phyloP scores from a whole-genome alignment of 768 basidiomycete species.

The Lentinula detonsa region DNA sequence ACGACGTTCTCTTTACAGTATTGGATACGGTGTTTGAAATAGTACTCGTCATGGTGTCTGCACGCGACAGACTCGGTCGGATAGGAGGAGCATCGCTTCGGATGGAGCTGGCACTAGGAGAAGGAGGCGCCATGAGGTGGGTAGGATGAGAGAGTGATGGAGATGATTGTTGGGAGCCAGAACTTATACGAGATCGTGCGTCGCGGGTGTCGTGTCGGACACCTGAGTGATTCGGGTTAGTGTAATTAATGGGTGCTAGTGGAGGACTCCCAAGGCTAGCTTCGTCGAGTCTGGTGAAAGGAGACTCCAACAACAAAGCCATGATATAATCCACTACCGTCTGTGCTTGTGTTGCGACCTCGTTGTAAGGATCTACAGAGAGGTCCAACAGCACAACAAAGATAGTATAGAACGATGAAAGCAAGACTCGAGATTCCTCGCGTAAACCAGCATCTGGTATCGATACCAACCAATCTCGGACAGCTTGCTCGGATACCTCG shows the following conservation, averaged over 20 bases:
- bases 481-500: conserved; percentile 66
- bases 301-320: conserved; percentile 84
- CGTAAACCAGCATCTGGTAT: conserved; percentile 58
- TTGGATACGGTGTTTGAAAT: conserved; percentile 58
- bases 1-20: conserved; percentile 72
- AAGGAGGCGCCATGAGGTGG: conserved; percentile 28
- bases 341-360: conserved; percentile 87
- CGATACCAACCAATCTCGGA: conserved; percentile 73
- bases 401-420: conserved; percentile 94
- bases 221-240: conserved; percentile 18
- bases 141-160: conserved; percentile 22
- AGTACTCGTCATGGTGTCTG: conserved; percentile 57
- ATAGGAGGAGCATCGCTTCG: conserved; percentile 10
- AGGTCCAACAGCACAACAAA: conserved; percentile 85
- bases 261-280: conserved; percentile 55
- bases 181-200: conserved; percentile 32
- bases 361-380: conserved; percentile 87
- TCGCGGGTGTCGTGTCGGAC: neutral
- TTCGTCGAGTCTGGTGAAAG: conserved; percentile 70
- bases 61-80: conserved; percentile 47
- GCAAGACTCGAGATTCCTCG: conserved; percentile 74
- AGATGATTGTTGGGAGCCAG: conserved; percentile 48
- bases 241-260: conserved; percentile 32
- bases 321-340: conserved; percentile 91
- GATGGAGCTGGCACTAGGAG: conserved; percentile 19